Evolutionary conservation across 1,284 basidiomycete genomes (phyloP).

Genomic region (Erythrobasidium hasegawianum): DNA sequence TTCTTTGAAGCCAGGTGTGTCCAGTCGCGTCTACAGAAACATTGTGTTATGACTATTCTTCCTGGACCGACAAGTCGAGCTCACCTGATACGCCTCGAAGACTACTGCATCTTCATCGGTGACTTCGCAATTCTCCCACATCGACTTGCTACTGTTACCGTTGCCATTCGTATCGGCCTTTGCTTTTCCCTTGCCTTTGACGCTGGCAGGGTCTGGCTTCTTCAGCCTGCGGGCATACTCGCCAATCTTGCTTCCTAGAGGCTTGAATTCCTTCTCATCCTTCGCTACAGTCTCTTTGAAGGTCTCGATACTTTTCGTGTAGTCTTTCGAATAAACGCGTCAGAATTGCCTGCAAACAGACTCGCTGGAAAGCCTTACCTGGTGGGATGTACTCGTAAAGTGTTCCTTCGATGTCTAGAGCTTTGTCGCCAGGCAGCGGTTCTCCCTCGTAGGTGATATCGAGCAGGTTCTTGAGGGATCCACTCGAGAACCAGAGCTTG

Average conservation of each 20-base stretch:
- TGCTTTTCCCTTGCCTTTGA: conserved; percentile 56
- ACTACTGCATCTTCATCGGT: conserved; percentile 62
- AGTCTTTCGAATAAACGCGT: conserved; percentile 54
- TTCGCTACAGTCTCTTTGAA: conserved; percentile 68
- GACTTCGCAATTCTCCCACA: conserved; percentile 52
- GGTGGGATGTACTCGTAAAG: conserved; percentile 74
- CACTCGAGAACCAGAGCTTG: conserved; percentile 78
- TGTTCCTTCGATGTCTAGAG: conserved; percentile 80
- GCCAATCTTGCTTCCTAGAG: conserved; percentile 69
- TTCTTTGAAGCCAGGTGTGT: conserved; percentile 83
- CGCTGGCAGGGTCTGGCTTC: conserved; percentile 42
- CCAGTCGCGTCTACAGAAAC: conserved; percentile 54
- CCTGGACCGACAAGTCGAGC: conserved; percentile 43
- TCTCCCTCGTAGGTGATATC: conserved; percentile 66
- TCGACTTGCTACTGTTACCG: conserved; percentile 49
- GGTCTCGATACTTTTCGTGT: conserved; percentile 61
- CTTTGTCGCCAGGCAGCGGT: conserved; percentile 61
- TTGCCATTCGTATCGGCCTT: conserved; percentile 48
- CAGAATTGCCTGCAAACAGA: background rate
- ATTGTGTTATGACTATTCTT: background rate
- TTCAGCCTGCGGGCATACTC: conserved; percentile 56
- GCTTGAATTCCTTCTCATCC: conserved; percentile 70
- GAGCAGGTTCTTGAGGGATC: conserved; percentile 73
- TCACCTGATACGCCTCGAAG: conserved; percentile 81
- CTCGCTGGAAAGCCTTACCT: conserved; percentile 52